phyloP scores from a whole-genome alignment of 2,329 filamentous ascomycete genomes.

The Ceratocystis alfenasii region DNA sequence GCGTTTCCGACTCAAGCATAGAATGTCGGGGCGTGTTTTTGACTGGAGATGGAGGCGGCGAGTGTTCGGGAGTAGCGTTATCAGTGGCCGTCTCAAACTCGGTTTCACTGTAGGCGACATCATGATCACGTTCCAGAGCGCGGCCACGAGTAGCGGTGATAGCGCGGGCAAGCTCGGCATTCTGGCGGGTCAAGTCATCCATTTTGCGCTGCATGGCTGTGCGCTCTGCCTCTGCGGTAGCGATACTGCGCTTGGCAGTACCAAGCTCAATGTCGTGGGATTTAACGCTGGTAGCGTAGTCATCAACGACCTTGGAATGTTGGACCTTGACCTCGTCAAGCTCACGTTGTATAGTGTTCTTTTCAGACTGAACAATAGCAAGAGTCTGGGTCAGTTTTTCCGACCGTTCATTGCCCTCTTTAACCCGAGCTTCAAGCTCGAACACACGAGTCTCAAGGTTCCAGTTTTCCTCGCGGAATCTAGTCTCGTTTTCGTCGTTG shows the following conservation, averaged over 20 bases:
- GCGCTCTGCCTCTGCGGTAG: conserved; percentile 66
- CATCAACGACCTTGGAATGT: conserved; percentile 68
- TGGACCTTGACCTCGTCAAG: conserved; percentile 77
- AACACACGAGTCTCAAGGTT: conserved; percentile 86
- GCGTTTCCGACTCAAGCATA: conserved; percentile 85
- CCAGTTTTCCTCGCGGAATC: conserved; percentile 98
- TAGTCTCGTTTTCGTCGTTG: conserved; percentile 85
- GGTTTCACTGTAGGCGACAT: conserved; percentile 48
- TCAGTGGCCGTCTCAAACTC: conserved; percentile 54
- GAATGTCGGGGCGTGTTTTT: conserved; percentile 80
- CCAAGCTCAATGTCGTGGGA: conserved; percentile 83
- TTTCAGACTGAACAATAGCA: conserved; percentile 58
- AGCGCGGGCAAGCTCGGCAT: conserved; percentile 78
- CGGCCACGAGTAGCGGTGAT: conserved; percentile 62
- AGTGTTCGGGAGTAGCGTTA: conserved; percentile 71
- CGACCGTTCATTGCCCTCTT: conserved; percentile 69
- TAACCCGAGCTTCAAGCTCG: conserved; percentile 61
- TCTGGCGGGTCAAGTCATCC: conserved; percentile 77
- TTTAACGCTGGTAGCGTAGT: conserved; percentile 64
- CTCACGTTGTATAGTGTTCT: conserved; percentile 67
- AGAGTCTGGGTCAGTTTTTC: conserved; percentile 67
- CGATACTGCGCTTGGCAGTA: conserved; percentile 66
- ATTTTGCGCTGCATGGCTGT: conserved; percentile 69
- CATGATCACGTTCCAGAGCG: conserved; percentile 50
- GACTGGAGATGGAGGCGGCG: conserved; percentile 76